Conservation (phyloP, 2,329 filamentous ascomycete genomes). For the Trichophyton schoenleinii region DNA sequence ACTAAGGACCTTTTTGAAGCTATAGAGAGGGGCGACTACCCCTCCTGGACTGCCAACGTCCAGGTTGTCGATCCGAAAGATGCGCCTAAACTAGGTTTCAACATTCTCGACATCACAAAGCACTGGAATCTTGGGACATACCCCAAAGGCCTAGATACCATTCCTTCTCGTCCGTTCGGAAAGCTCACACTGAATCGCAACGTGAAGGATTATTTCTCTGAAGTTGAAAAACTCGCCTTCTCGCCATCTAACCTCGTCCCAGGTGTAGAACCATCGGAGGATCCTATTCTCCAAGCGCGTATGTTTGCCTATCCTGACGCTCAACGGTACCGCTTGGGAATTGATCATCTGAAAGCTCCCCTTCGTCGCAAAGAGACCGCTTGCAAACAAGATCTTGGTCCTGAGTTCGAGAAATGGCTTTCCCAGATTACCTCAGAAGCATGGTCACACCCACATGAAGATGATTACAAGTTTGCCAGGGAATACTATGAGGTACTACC, state of each 20-base stretch:
- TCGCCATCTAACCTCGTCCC: conserved; percentile 53
- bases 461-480: conserved; percentile 5
- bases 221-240: conserved; percentile 57
- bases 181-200: conserved; percentile 42
- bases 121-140: conserved; percentile 36
- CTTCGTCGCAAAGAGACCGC: not conserved
- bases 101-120: conserved; percentile 47
- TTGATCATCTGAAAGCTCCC: conserved; percentile 30
- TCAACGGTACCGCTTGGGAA: conserved; percentile 28
- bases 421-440: not conserved
- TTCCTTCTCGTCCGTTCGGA: conserved; percentile 39
- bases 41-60: conserved; percentile 44
- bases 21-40: conserved; percentile 46
- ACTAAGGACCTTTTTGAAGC: conserved; percentile 49
- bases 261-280: conserved; percentile 49
- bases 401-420: not conserved
- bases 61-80: conserved; percentile 44
- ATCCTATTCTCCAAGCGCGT: conserved; percentile 50
- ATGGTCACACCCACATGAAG: not conserved
- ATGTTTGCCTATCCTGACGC: conserved; percentile 50
- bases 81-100: conserved; percentile 35
- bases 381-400: not conserved
- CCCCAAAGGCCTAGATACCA: conserved; percentile 22
- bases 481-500: conserved; percentile 8
- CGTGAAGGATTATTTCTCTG: conserved; percentile 48